A percentile compares a stretch with the other conserved stretches of the same genome.
These are phyloP conservation scores for Datisca glomerata DNA, from an alignment of 306 rosid genomes.

Conservation along the genomic window DNA sequence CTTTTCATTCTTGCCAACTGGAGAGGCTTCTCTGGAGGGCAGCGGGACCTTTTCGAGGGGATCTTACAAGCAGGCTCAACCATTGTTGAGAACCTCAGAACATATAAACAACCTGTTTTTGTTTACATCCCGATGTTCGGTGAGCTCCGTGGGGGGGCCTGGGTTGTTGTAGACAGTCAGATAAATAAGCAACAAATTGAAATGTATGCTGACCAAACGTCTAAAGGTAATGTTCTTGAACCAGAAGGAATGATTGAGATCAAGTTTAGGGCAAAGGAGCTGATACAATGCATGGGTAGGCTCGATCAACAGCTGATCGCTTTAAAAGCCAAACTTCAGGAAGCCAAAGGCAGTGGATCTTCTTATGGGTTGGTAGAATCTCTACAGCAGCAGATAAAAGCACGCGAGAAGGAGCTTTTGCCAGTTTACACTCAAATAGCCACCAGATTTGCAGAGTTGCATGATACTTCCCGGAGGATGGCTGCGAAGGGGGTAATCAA, in stretches of 20 bases:
- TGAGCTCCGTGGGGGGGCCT: conserved; percentile 97
- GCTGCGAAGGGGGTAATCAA: conserved; percentile 81
- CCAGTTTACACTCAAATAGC: conserved; percentile 94
- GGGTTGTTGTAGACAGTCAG: conserved; percentile 93
- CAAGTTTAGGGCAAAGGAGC: conserved; percentile 80
- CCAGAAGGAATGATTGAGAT: conserved; percentile 99
- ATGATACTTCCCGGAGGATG: conserved; percentile 93
- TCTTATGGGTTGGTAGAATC: conserved; percentile 31
- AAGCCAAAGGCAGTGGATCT: conserved; percentile 43
- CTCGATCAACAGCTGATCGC: conserved; percentile 68
- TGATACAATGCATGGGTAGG: conserved; percentile 89
- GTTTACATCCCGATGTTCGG: conserved; percentile 97
- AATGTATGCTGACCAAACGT: conserved; percentile 86
- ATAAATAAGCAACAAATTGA: conserved; percentile 88
- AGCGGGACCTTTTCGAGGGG: conserved; percentile 98
- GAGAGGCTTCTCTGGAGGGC: conserved; percentile 99
- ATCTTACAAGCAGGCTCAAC: conserved; percentile 99
- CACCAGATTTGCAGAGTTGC: conserved; percentile 86
- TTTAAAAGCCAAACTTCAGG: conserved; percentile 64
- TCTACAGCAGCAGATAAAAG: conserved; percentile 62
- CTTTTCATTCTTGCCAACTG: conserved; percentile 95
- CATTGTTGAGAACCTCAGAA: conserved; percentile 95
- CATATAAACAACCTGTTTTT: conserved; percentile 87
- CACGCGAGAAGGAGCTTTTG: conserved; percentile 84
- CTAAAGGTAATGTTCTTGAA: conserved; percentile 94